Evolutionary conservation across 352 stramenopile species (phyloP), one percentile per base, ranked within the genome.

Genomic region (Globisporangium spiculum): DNA sequence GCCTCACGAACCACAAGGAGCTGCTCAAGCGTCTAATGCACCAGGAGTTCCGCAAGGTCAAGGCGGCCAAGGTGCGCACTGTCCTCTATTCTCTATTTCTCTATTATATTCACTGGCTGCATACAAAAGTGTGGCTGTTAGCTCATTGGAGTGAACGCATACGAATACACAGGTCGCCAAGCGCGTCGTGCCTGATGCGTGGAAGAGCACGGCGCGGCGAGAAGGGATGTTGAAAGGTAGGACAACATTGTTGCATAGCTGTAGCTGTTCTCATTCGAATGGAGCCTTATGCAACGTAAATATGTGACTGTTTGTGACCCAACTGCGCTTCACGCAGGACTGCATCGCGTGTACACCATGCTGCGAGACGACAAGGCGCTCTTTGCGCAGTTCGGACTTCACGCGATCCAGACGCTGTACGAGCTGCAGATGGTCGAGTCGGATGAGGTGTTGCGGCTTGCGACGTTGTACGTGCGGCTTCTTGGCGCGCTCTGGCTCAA

Each of bases 11-110:
- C 77, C 88, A 96, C 79, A 94, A 94, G 66, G 88, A 96, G 56
- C 80, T 94, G 60, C 83, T 96, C 60, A 96, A 96, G 80, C 86
- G 88, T 20, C 71, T 96, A 30, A 93, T 96, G 86, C 88, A 94
- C 67, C 84, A 93, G 59, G 86, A 94, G 63, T 79, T 94, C 36
- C 81, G 86, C 44, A 89, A 89, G 48, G 73, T 90, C 62, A 93
- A 93, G 67, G 77, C 84, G 18, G 75, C 90, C 58, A 92, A 92
- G 68, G 74, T 90, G 38, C 27, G 54, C 36, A 3, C 20, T 18
- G 3, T 18, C 1, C 4, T 20, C 3, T 54, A 1, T 7, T 24
- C 27, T 52, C 24, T 65, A n/a, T 57, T 2, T 12, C 14, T 32
- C 30, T 32, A 8, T 32, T 32, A 32, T 32, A 1, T 7, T 8